Base-by-base conservation (phyloP, 208 protist species). In the Paratrypanosoma confusum region DNA sequence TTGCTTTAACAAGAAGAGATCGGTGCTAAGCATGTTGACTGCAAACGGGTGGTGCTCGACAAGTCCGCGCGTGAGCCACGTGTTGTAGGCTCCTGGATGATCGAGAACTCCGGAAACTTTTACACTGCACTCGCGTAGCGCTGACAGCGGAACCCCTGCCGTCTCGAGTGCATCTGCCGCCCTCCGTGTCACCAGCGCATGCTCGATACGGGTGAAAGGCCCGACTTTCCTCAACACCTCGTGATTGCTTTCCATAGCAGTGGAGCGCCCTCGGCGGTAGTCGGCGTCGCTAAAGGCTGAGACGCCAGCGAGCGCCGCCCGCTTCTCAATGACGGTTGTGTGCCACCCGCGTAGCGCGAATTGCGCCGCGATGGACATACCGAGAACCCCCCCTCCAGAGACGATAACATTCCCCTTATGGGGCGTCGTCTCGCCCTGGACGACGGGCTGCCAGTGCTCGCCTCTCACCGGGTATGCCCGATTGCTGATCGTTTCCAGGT, bases 321-420 rank as follows among this genome's bases (percentile, higher is more conserved):
- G 36, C 21, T 13, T 41, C 57, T 93, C 80, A 10, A 93, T 36
- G 0, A 93, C 73, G n/a, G 74, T 90, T 24, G 73, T 75, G 64
- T 93, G 84, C 77, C 79, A 93, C 24, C 84, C 84, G 6, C 80
- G 70, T 39, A 88, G 46, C 1, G 77, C 67, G 41, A 89, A 90
- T 18, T 73, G 60, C 5, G 78, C 47, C 2, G 67, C 79, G 22
- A 69, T 39, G 3, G 65, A 75, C 47, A 90, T 50, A 1, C 84
- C 84, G 0, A 90, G 67, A n/a, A 90, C 69, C n/a, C 84, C 84
- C 17, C 44, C 84, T n/a, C 84, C 84, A 17, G 80, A 76, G 18
- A 93, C 48, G 43, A 89, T 53, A n/a, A 93, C 75, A 39, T 69
- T 74, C 23, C 84, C 84, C 53, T 93, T 93, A 45, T 90, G 79